Conservation (phyloP, 2,329 filamentous ascomycete species). For the Diaporthe vexans region DNA sequence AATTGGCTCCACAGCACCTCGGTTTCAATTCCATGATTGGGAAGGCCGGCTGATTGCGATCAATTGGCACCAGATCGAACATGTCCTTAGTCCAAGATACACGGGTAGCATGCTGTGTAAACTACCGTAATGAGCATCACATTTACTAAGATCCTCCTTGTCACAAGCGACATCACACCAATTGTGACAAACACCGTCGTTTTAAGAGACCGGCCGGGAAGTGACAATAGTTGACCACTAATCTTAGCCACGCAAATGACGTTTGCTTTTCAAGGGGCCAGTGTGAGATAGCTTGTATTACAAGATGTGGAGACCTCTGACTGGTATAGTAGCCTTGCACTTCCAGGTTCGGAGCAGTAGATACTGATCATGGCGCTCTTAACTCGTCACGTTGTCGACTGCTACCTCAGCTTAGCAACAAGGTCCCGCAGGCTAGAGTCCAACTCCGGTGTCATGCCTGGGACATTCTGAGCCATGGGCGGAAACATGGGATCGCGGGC, state of each 20-base stretch:
- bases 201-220: background rate
- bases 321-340: too few relatives aligned
- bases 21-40: background rate
- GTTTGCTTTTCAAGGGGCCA: background rate
- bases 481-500: conserved; percentile 62
- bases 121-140: background rate
- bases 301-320: background rate
- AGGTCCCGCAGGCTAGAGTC: conserved; percentile 57
- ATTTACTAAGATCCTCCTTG: too few relatives aligned
- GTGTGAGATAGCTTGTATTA: background rate
- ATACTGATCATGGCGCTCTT: background rate
- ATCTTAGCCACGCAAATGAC: background rate
- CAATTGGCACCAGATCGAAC: background rate
- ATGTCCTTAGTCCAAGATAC: background rate
- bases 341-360: too few relatives aligned
- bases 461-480: conserved; percentile 47
- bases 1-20: background rate
- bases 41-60: background rate
- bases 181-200: too few relatives aligned
- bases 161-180: background rate
- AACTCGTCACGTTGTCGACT: background rate
- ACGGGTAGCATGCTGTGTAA: too few relatives aligned
- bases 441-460: conserved; percentile 56
- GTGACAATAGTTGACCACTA: background rate
- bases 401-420: conserved; percentile 46